Evolutionary conservation across 202 grass and related monocot species (phyloP), one percentile per base, ranked within the genome.

Genomic region (Digitaria exilis): DNA sequence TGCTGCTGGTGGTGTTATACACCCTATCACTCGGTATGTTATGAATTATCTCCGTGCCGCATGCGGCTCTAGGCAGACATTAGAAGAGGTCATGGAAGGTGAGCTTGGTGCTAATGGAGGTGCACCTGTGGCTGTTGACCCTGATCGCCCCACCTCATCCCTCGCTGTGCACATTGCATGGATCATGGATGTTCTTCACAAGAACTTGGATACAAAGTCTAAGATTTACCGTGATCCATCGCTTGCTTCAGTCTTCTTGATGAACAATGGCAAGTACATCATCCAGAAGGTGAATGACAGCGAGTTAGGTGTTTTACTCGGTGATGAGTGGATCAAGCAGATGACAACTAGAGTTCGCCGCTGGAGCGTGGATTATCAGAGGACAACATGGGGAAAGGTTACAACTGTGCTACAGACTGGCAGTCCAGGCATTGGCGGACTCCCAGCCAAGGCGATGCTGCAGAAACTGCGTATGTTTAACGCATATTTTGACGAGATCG

Each of bases 71-170:
- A 72, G 92, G 4, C 92, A 93, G 85, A 95, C 95, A 15, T 76
- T 95, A 51, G 95, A 98, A 85, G 92, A 98, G 82, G 90, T 98
- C n/a, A 98, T 98, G 95, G 90, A 94, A 85, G 95, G 90, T 30
- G 92, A 95, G 35, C 82, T 85, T 16, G 85, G 73, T 59, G 76
- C 74, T 56, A 85, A 56, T 22, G 67, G 83, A 65, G 75, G 85
- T 44, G 70, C 78, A 5, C 61, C 87, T 71, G 72, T 68, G 24
- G 49, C 89, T 2, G 86, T 92, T 18, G 89, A 98, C 60, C 90
- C 90, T 84, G 92, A 95, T 57, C 92, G 91, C 35, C 89, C 92
- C 31, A 93, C 96, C 10, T 98, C 95, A 56, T 91, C 95, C 16
- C 84, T 98, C 16, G 91, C 96, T 14, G 89, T 98, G 77, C 96